Evolutionary conservation across 2,329 filamentous ascomycete genomes (phyloP).

Genomic region (Aspergillus arachidicola): DNA sequence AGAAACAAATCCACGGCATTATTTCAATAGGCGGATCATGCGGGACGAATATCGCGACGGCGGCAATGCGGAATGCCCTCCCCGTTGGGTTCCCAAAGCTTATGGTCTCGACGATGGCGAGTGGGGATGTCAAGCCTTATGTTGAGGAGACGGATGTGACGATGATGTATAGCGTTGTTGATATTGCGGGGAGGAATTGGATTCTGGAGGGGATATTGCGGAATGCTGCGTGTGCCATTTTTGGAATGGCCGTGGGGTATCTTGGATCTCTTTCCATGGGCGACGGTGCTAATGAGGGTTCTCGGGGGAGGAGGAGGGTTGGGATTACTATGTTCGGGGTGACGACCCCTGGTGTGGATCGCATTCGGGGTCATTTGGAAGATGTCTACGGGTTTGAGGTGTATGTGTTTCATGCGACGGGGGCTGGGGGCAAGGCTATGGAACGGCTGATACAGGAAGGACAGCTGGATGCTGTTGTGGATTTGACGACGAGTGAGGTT

Average conservation of each 20-base stretch:
- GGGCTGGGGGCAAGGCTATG: constrained; percentile 69
- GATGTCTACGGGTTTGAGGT: constrained; percentile 53
- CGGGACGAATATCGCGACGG: constrained; percentile 62
- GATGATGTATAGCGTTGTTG: constrained; percentile 72
- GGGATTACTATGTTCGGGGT: constrained; percentile 76
- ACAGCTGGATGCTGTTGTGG: constrained; percentile 66
- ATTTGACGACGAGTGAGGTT: constrained; percentile 73
- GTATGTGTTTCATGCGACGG: constrained; percentile 71
- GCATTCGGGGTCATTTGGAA: constrained; percentile 56
- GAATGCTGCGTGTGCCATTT: constrained; percentile 66
- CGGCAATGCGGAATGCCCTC: constrained; percentile 62
- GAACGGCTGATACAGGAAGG: constrained; percentile 63
- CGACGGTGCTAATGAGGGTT: neutral
- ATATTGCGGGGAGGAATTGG: constrained; percentile 67
- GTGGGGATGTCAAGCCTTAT: constrained; percentile 65
- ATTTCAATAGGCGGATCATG: constrained; percentile 65
- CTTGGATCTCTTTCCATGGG: neutral
- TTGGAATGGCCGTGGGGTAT: constrained; percentile 59
- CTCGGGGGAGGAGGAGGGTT: constrained; percentile 34
- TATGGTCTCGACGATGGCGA: constrained; percentile 70
- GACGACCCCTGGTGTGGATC: constrained; percentile 67
- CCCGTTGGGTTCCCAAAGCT: constrained; percentile 71
- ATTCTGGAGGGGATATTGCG: constrained; percentile 60
- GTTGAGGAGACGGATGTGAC: constrained; percentile 69
- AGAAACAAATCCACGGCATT: constrained; percentile 55